phyloP scores from a whole-genome alignment of 768 basidiomycete genomes.

The Lactarius pseudohatsudake region DNA sequence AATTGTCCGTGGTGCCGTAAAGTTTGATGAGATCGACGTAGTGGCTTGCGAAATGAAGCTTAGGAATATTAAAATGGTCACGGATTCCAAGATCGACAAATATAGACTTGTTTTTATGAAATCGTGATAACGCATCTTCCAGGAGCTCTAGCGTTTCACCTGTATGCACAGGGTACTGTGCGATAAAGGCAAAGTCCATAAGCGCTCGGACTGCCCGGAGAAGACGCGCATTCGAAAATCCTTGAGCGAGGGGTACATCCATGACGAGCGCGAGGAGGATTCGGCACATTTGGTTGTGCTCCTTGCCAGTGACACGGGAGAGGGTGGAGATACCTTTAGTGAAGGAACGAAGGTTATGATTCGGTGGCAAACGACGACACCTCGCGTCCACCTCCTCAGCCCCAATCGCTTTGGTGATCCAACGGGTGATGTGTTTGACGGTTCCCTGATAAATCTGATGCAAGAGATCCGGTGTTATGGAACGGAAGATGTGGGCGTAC shows the following conservation, averaged over 20 bases:
- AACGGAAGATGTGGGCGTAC: neutral
- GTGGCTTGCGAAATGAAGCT: slow-evolving; percentile 12
- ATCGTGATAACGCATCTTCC: slow-evolving; percentile 33
- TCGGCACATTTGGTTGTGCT: slow-evolving; percentile 37
- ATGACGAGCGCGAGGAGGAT: slow-evolving; percentile 15
- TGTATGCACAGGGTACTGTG: slow-evolving; percentile 37
- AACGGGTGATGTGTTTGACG: slow-evolving; percentile 38
- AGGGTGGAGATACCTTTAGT: slow-evolving; percentile 39
- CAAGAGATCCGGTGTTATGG: neutral
- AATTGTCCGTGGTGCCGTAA: slow-evolving; percentile 15
- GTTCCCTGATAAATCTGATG: slow-evolving; percentile 31
- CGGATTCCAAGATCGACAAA: slow-evolving; percentile 40
- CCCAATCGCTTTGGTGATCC: slow-evolving; percentile 34
- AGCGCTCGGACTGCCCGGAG: too few species aligned
- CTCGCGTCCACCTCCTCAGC: slow-evolving; percentile 40
- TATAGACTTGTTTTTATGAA: slow-evolving; percentile 35
- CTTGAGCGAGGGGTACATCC: neutral
- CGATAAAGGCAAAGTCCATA: slow-evolving; percentile 40
- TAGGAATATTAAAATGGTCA: slow-evolving; percentile 31
- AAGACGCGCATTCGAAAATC: slow-evolving; percentile 12
- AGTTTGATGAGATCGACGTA: slow-evolving; percentile 3
- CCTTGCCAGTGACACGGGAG: slow-evolving; percentile 37
- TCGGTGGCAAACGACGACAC: slow-evolving; percentile 36
- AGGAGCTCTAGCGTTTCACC: too few species aligned
- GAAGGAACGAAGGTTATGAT: slow-evolving; percentile 39